Base-by-base conservation (phyloP, 805 yeast species). In the Suhomyces canberraensis region DNA sequence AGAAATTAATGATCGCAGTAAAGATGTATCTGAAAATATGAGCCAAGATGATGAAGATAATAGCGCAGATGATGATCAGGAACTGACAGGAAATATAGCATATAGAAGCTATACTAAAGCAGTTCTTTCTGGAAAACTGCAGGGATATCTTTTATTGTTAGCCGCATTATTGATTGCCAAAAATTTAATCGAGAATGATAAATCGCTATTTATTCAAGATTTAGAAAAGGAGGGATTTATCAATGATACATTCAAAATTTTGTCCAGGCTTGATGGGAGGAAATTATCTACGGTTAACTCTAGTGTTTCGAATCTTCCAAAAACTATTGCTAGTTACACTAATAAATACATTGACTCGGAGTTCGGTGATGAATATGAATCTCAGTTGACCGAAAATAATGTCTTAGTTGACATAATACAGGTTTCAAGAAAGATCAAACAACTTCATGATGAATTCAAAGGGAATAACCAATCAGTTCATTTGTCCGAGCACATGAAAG, bases 201-300 rank as follows among this genome's bases (percentile, higher is more conserved):
- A 81, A 0, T 60, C 58, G 1, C 40, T 56, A 1, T 79, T 75
- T 38, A 50, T 78, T 4, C 48, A 54, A 0, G 69, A 65, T 7
- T 76, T 87, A 43, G 82, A 76, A 47, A 72, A 84, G 37, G 95
- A 87, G 49, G 96, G 96, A 0, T 57, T 84, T n/a, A 53, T 81
- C 3, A 58, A 70, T 13, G 86, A 81, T 50, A 64, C 73, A 8
- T 45, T 59, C 1, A 40, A 50, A 0, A 56, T 78, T 3, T 36
- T 61, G 6, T 8, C 59, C 57, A 17, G 44, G 49, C 30, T 41
- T 48, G 33, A 49, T 47, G 33, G 47, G 36, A 32, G 27, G 14
- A 8, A 20, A 22, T 22, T 16, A 19, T 20, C 25, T 6, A 9
- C 8, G 7, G 8, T 7, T 7, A 36, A 35, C 5, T 38, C 31